Base-by-base conservation (phyloP, 768 basidiomycete genomes). In the Termitomyces sp. region DNA sequence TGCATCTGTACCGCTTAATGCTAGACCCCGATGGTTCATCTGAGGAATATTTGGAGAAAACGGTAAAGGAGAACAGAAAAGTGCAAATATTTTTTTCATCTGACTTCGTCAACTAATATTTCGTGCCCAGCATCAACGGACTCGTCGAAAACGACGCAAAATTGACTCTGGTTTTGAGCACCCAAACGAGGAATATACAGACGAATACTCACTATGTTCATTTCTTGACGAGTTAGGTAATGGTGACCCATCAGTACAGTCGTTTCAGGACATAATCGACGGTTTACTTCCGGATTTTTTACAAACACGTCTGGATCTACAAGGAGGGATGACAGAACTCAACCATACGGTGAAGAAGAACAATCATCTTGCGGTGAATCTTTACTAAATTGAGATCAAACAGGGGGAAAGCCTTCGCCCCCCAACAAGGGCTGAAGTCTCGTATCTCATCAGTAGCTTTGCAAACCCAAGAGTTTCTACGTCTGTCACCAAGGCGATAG, bases 361-460 rank as follows among this genome's bases (percentile, higher is more conserved):
- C 12, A 22, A 31, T 16, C 8, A 36, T 37, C 36, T 34, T 28
- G n/a, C 20, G 8, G 1, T 41, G 18, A 49, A 46, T 16, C 24
- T 29, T 33, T 31, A 7, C 37, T 33, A 44, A 53, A 29, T 16
- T 16, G 37, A 48, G 34, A 16, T 51, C 13, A 5, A 52, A 33
- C 48, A 78, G 76, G 71, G 72, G 15, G 61, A 74, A 59, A 57
- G 53, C 13, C 60, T 80, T 34, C 72, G 79, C 26, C 72, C 78
- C 3, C 67, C 80, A 48, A 75, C 78, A 24, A 73, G 72, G 37
- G 72, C 73, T 22, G 81, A 81, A 57, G 61, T 72, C 6, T 61
- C 75, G 9, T 71, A 75, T 31, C 62, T 76, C 26, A 59, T 77
- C 60, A 62, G 70, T 26, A 50, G 57, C 12, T 52, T 68, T 39